A percentile compares a stretch with the other conserved stretches of the same genome.
These are phyloP conservation scores for Candida andamanensis DNA, from an alignment of 805 yeast genomes.

Conservation along the genomic window DNA sequence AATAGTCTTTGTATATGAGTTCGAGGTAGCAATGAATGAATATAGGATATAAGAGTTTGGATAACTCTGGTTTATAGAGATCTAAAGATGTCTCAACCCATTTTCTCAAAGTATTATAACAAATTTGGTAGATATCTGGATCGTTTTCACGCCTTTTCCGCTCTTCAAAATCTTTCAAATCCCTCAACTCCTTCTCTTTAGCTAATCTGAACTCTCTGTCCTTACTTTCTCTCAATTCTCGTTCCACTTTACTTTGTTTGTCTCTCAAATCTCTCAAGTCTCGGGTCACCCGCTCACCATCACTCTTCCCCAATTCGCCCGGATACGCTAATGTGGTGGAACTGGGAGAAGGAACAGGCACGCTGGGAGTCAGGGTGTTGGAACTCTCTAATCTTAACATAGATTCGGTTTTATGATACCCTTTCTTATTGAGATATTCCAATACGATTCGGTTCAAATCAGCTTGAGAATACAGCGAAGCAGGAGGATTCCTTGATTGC, in stretches of 20 bases:
- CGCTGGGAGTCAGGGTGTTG: constrained; percentile 50
- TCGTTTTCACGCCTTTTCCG: constrained; percentile 44
- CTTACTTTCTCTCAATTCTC: constrained; percentile 34
- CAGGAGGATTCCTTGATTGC: constrained; percentile 16
- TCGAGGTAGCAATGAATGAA: constrained; percentile 86
- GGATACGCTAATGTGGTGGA: constrained; percentile 32
- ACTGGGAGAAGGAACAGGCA: constrained; percentile 46
- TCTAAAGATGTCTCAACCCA: constrained; percentile 94
- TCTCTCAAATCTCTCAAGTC: constrained; percentile 35
- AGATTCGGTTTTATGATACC: constrained; percentile 91
- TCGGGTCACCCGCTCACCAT: constrained; percentile 22
- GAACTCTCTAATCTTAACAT: constrained; percentile 85
- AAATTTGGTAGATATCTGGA: constrained; percentile 72
- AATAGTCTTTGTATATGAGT: constrained; percentile 59
- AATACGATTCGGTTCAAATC: constrained; percentile 89
- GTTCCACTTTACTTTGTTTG: constrained; percentile 26
- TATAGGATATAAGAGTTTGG: constrained; percentile 83
- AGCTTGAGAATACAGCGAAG: constrained; percentile 63
- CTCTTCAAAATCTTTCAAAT: constrained; percentile 38
- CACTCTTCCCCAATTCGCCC: constrained; percentile 24
- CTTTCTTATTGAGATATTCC: constrained; percentile 89
- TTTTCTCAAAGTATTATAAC: constrained; percentile 70
- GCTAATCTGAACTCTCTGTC: constrained; percentile 33
- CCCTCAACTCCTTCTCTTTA: constrained; percentile 37
- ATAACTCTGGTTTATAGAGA: constrained; percentile 82